Evolutionary conservation across 441 rosid species (phyloP), one percentile per base, ranked within the genome.

Genomic region (Geranium incanum): DNA sequence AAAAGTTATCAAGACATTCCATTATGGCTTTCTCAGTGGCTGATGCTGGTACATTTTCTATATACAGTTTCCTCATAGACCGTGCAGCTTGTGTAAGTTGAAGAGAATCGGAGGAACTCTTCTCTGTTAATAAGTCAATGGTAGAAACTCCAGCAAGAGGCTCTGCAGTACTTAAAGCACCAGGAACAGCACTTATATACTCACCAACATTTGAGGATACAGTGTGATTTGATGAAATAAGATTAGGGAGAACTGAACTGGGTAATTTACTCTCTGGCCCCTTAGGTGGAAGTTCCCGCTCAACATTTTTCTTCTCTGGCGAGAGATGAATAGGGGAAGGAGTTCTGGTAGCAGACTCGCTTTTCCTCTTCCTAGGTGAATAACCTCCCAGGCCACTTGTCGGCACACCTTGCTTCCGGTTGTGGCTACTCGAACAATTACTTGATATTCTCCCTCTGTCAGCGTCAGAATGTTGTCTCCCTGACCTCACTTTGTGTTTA

Each of bases 341-440:
- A 68, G 88, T 87, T 88, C 83, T 89, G 72, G 70, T 77, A 80
- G 85, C 83, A 57, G 82, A 81, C 70, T 87, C 89, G 65, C 80
- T 81, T 80, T 83, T 92, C 76, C 94, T 89, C 84, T 89, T 92
- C 79, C 95, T 87, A 23, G 99, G 97, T 16, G 97, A 92, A 81
- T 92, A 92, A 70, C 97, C 97, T 74, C 97, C 97, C 72, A 94
- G 90, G 66, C 94, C 88, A 78, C 97, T 94, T 19, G 76, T 73
- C 71, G 84, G 82, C 63, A 80, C 80, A 75, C 78, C 79, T 72
- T 84, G 87, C 78, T 84, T 70, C 77, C 75, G 83, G 77, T 79
- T 78, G 72, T 89, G 87, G 75, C 79, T 79, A 77, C 80, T 78
- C 38, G 81, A 83, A 68, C 85, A 89, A 78, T 86, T 86, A 72